Conservation (phyloP, 2,329 filamentous ascomycete species). For the Botrytis aclada region DNA sequence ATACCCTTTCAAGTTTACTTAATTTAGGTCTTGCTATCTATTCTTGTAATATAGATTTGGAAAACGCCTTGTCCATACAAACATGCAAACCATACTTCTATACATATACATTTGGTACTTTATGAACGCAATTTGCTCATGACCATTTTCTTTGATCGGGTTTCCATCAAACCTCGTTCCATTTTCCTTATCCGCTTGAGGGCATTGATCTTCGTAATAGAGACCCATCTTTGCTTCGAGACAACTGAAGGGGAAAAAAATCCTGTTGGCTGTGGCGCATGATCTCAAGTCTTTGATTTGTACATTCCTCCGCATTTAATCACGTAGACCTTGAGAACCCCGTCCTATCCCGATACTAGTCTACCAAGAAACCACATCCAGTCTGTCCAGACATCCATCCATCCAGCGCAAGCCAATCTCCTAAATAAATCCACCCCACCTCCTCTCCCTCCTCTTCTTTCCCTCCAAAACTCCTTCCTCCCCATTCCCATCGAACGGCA, state of each 20-base stretch:
- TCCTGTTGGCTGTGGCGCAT: slow-evolving; percentile 83
- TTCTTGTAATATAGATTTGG: slow-evolving; percentile 12
- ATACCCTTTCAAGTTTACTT: slow-evolving; percentile 19
- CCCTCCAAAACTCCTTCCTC: slow-evolving; percentile 14
- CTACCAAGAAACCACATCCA: neutral
- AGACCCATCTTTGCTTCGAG: slow-evolving; percentile 71
- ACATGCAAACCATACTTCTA: slow-evolving; percentile 18
- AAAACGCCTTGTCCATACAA: slow-evolving; percentile 19
- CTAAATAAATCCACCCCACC: slow-evolving; percentile 19
- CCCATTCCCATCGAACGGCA: slow-evolving; percentile 25
- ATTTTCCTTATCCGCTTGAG: slow-evolving; percentile 71
- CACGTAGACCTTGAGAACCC: slow-evolving; percentile 22
- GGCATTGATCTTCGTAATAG: slow-evolving; percentile 75
- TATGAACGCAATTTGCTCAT: slow-evolving; percentile 89
- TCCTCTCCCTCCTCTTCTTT: slow-evolving; percentile 14
- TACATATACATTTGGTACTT: slow-evolving; percentile 39
- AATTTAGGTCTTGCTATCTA: neutral
- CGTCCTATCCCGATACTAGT: neutral
- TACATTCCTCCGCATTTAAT: slow-evolving; percentile 11
- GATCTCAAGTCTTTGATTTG: slow-evolving; percentile 85
- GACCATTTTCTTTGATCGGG: slow-evolving; percentile 85
- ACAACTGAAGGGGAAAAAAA: slow-evolving; percentile 78
- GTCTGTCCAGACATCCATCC: slow-evolving; percentile 9
- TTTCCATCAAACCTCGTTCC: slow-evolving; percentile 59
- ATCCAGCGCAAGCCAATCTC: neutral